Conservation (phyloP, 208 protist species). For the Trypanosoma vivax region DNA sequence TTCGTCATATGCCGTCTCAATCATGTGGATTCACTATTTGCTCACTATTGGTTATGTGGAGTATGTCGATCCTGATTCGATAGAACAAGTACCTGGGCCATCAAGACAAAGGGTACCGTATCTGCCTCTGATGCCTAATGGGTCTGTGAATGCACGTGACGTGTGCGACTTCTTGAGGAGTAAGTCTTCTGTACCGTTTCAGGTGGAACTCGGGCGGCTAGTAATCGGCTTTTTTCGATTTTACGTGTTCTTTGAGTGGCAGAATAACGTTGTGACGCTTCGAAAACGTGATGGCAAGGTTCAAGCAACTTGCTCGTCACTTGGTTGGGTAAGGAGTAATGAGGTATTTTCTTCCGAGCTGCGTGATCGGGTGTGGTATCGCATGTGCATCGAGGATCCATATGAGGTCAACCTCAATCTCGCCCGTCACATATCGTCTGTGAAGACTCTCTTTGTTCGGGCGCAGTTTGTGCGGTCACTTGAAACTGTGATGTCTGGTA, state of each 20-base stretch:
- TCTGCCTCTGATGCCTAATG: slow-evolving; percentile 31
- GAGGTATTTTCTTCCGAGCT: slow-evolving; percentile 22
- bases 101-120: slow-evolving; percentile 28
- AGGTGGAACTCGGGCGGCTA: neutral
- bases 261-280: slow-evolving; percentile 10
- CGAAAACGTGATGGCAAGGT: neutral
- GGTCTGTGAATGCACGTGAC: no score
- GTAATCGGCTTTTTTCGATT: slow-evolving; percentile 12
- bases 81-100: slow-evolving; percentile 20
- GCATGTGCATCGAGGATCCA: slow-evolving; percentile 72
- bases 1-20: slow-evolving; percentile 66
- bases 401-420: slow-evolving; percentile 77
- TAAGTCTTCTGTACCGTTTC: neutral
- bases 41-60: slow-evolving; percentile 19
- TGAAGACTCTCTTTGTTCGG: slow-evolving; percentile 52
- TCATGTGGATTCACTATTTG: slow-evolving; percentile 78
- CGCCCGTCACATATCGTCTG: slow-evolving; percentile 46
- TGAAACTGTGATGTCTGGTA: slow-evolving; percentile 2
- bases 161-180: neutral
- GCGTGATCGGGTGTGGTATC: slow-evolving; percentile 47
- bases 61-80: slow-evolving; percentile 39
- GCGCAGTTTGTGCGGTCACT: slow-evolving; percentile 51
- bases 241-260: slow-evolving; percentile 14
- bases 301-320: neutral
- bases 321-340: slow-evolving; percentile 31